Base-by-base conservation (phyloP, 2,329 filamentous ascomycete genomes). In the Neofusicoccum ribis region DNA sequence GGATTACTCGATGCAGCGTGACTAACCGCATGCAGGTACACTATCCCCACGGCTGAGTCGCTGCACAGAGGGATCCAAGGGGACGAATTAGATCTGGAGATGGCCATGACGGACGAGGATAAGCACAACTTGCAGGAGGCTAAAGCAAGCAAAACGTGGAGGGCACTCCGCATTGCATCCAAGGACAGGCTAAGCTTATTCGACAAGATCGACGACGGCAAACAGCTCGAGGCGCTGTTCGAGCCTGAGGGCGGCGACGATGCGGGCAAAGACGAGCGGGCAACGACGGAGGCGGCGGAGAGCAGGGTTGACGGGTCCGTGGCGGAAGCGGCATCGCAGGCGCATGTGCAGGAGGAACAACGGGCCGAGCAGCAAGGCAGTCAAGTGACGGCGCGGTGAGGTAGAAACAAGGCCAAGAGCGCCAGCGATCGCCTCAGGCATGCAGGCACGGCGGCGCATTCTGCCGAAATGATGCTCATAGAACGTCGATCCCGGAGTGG, bases 81-180 rank as follows among this genome's bases (percentile, higher is more conserved):
- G 64, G 91, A 92, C 72, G 90, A 96, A 65, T 88, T 97, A 71
- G 92, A 97, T 75, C 87, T 96, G 62, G 91, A 93, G 20, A 92
- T 94, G 84, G 90, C 91, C 9, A 85, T 85, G 64, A 87, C 81
- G 46, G 84, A 88, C 46, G 84, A 86, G 65, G 87, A 89, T 68
- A 86, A 83, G 72, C 81, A 84, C 56, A 76, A 78, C 70, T 84
- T 81, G 80, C 86, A 77, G 79, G 90, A 91, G 68, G 85, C 88
- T 64, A 96, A 96, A 76, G 88, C 89, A 20, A 97, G 92, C 80
- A 94, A 96, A 77, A 90, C 88, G 65, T 99, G 95, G 95, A 87
- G 93, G 70, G 91, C 92, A 5, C 81, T 99, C 68, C 88, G 95
- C 61, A 86, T 96, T 68, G 91, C 92, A 9, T 88, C 90, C 64